Evolutionary conservation across 768 basidiomycete genomes (phyloP).

Genomic region (Agaricus subrufescens): DNA sequence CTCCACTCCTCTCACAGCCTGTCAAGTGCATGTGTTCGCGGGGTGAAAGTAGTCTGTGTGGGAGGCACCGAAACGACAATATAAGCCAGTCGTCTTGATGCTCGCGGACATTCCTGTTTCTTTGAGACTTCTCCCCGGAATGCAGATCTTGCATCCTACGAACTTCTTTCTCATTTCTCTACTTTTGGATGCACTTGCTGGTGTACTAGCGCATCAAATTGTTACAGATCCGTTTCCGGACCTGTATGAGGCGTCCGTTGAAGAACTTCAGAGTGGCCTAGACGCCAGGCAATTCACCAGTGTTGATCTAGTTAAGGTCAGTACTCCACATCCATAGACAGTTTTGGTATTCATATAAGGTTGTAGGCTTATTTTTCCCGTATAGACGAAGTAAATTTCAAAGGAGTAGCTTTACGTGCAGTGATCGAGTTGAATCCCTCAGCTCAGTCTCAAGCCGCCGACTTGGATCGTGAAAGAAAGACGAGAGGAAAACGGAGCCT

Average conservation of each 20-base stretch:
- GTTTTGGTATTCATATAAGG: too few relatives aligned
- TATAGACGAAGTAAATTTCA: slow-evolving; percentile 66
- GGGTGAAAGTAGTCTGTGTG: too few relatives aligned
- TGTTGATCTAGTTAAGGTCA: slow-evolving; percentile 58
- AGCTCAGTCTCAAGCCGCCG: slow-evolving; percentile 48
- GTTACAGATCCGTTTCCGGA: slow-evolving; percentile 33
- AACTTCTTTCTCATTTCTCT: too few relatives aligned
- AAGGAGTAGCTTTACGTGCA: slow-evolving; percentile 52
- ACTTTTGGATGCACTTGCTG: too few relatives aligned
- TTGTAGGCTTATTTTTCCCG: slow-evolving; percentile 60
- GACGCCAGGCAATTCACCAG: slow-evolving; percentile 48
- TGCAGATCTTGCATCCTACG: too few relatives aligned
- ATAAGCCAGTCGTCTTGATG: too few relatives aligned
- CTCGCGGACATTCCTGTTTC: too few relatives aligned
- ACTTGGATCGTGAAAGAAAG: slow-evolving; percentile 41
- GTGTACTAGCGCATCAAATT: too few relatives aligned
- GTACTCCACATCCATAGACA: background rate
- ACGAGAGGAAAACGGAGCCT: slow-evolving; percentile 36
- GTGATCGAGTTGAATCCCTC: slow-evolving; percentile 54
- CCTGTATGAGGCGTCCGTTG: slow-evolving; percentile 55
- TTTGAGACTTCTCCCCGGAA: too few relatives aligned
- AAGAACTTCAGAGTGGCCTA: slow-evolving; percentile 50
- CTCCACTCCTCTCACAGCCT: too few relatives aligned
- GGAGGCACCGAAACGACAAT: too few relatives aligned
- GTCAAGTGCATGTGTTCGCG: too few relatives aligned